A percentile compares a stretch with the other conserved stretches of the same genome.
Evolutionary conservation across 2,329 filamentous ascomycete genomes (phyloP).

Genomic region (Trichoderma aggressivum): DNA sequence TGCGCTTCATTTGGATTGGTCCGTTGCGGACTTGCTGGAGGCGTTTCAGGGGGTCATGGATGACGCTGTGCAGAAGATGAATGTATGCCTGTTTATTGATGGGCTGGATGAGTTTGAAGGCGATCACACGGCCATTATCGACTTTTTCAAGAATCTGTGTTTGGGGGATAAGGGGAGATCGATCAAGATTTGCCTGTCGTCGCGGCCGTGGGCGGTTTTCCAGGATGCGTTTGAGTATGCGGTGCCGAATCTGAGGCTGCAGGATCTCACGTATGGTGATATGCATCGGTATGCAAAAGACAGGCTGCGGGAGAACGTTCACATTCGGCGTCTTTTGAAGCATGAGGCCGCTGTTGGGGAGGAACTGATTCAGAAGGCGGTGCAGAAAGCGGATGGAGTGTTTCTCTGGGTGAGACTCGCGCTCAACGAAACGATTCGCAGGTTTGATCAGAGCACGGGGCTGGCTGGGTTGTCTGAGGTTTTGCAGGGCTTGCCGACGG

Average conservation of each 20-base stretch:
- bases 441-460: conserved; percentile 1
- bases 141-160: conserved; percentile 28
- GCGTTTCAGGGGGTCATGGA: conserved; percentile 27
- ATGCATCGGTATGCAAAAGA: conserved; percentile 29
- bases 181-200: conserved; percentile 35
- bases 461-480: conserved; percentile 12
- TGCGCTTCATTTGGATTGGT: conserved; percentile 31
- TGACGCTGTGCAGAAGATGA: conserved; percentile 21
- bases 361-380: conserved; percentile 20
- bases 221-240: conserved; percentile 25
- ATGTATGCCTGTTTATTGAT: conserved; percentile 32
- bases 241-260: conserved; percentile 28
- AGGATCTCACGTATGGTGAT: conserved; percentile 28
- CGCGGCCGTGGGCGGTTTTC: conserved; percentile 32
- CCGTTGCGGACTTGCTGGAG: conserved; percentile 27
- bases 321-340: conserved; percentile 20
- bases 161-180: conserved; percentile 13
- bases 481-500: conserved; percentile 24
- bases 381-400: conserved; percentile 30
- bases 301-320: conserved; percentile 19
- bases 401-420: conserved; percentile 36
- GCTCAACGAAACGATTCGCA: conserved; percentile 28
- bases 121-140: conserved; percentile 27
- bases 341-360: neutral
- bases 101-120: conserved; percentile 35